phyloP scores from a whole-genome alignment of 2,329 filamentous ascomycete species.

The Cladosporium sp. region DNA sequence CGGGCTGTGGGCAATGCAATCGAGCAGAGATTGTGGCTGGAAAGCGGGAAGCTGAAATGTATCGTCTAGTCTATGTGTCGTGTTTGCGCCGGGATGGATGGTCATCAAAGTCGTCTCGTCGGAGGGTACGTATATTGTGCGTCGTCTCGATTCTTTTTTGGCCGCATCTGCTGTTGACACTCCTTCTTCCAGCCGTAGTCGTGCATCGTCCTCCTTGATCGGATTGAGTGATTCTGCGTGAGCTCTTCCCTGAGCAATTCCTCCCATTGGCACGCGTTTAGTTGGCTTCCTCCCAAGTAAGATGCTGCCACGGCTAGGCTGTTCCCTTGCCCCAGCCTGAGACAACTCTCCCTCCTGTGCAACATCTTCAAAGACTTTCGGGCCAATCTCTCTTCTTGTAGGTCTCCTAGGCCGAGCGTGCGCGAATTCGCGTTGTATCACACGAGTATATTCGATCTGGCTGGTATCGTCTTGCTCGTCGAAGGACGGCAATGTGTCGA shows the following conservation, averaged over 20 bases:
- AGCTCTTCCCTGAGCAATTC: constrained; percentile 12
- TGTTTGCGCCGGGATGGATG: constrained; percentile 46
- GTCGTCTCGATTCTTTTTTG: constrained; percentile 40
- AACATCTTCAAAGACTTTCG: constrained; percentile 33
- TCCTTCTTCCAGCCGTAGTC: background rate
- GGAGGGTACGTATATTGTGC: constrained; percentile 49
- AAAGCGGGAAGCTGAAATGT: constrained; percentile 24
- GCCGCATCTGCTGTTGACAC: background rate
- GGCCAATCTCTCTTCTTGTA: constrained; percentile 18
- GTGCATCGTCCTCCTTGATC: background rate
- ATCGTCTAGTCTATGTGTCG: constrained; percentile 28
- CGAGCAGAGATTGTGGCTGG: constrained; percentile 8
- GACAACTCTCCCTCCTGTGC: constrained; percentile 24
- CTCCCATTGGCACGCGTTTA: constrained; percentile 10
- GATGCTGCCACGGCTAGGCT: constrained; percentile 7
- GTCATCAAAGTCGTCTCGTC: constrained; percentile 50
- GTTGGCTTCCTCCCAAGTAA: constrained; percentile 15
- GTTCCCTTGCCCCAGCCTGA: constrained; percentile 15
- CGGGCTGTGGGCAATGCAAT: constrained; percentile 8
- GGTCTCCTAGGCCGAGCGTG: constrained; percentile 24
- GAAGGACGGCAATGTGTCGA: constrained; percentile 3
- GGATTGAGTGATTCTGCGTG: background rate
- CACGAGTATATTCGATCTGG: constrained; percentile 30
- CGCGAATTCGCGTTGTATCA: constrained; percentile 25
- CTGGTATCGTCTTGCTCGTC: constrained; percentile 20